phyloP scores from a whole-genome alignment of 2,329 filamentous ascomycete genomes.

The Metarhizium album region DNA sequence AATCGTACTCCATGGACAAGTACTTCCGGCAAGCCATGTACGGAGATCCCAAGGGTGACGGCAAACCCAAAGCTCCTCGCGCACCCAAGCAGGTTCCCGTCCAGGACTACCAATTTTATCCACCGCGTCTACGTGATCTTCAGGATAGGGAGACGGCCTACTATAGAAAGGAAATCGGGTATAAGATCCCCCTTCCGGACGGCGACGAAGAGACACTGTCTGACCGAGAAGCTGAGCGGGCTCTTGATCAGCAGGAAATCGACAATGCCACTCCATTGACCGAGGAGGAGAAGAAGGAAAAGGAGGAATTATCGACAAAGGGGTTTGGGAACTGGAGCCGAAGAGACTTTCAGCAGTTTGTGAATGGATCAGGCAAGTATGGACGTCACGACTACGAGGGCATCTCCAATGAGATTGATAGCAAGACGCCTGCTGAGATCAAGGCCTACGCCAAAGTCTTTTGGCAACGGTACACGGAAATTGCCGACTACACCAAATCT shows the following conservation, averaged over 20 bases:
- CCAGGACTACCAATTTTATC: slow-evolving; percentile 98
- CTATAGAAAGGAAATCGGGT: slow-evolving; percentile 91
- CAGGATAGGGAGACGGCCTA: slow-evolving; percentile 95
- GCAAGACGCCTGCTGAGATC: slow-evolving; percentile 76
- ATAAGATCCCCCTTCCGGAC: slow-evolving; percentile 84
- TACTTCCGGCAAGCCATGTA: slow-evolving; percentile 91
- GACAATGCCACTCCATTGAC: slow-evolving; percentile 82
- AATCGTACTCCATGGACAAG: slow-evolving; percentile 97
- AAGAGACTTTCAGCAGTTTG: slow-evolving; percentile 94
- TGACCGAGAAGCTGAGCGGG: slow-evolving; percentile 78
- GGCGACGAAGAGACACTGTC: slow-evolving; percentile 79
- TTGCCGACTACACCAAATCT: slow-evolving; percentile 80
- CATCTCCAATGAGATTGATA: slow-evolving; percentile 84
- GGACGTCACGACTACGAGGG: slow-evolving; percentile 76
- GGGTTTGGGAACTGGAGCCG: slow-evolving; percentile 95
- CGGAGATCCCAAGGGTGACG: slow-evolving; percentile 67
- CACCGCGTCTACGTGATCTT: slow-evolving; percentile 68
- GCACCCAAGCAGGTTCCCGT: slow-evolving; percentile 86
- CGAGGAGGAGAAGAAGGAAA: slow-evolving; percentile 81
- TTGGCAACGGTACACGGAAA: slow-evolving; percentile 89
- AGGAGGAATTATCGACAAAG: slow-evolving; percentile 67
- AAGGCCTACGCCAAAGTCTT: slow-evolving; percentile 90
- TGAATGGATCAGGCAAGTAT: slow-evolving; percentile 90
- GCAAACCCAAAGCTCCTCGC: slow-evolving; percentile 90
- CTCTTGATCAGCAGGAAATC: slow-evolving; percentile 82